Evolutionary conservation across 2,329 filamentous ascomycete species (phyloP).

Genomic region (Penicillium griseofulvum): DNA sequence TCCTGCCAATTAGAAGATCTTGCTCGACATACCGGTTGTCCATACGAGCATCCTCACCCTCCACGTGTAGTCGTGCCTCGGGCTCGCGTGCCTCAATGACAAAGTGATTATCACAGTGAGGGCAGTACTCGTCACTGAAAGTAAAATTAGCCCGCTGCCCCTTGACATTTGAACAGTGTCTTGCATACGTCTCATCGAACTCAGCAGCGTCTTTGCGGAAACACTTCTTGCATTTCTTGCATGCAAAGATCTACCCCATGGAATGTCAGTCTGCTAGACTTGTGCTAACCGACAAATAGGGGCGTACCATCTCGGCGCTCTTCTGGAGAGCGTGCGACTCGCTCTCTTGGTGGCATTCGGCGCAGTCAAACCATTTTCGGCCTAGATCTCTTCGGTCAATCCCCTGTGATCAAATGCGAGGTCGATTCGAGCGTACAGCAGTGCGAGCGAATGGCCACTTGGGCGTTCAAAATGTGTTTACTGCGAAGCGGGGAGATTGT

Average conservation of each 20-base stretch:
- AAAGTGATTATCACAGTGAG: slow-evolving; percentile 98
- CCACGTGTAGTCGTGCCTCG: slow-evolving; percentile 77
- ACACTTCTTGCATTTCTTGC: slow-evolving; percentile 98
- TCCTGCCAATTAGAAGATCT: background rate
- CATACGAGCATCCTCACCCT: slow-evolving; percentile 84
- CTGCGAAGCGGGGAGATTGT: slow-evolving; percentile 47
- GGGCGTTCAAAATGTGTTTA: slow-evolving; percentile 97
- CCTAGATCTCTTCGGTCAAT: slow-evolving; percentile 50
- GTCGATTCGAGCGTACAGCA: slow-evolving; percentile 66
- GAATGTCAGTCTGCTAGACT: slow-evolving; percentile 3
- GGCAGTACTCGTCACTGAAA: slow-evolving; percentile 88
- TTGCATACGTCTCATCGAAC: slow-evolving; percentile 72
- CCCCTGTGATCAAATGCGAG: background rate
- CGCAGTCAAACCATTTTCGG: slow-evolving; percentile 98
- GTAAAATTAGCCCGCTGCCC: background rate
- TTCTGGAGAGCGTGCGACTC: slow-evolving; percentile 75
- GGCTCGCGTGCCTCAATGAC: slow-evolving; percentile 85
- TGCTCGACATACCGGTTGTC: slow-evolving; percentile 60
- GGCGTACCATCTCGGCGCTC: slow-evolving; percentile 70
- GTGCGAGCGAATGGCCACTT: slow-evolving; percentile 90
- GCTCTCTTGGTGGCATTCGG: slow-evolving; percentile 83
- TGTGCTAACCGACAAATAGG: background rate
- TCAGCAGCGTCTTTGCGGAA: slow-evolving; percentile 91
- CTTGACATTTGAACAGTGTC: background rate
- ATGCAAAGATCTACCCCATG: slow-evolving; percentile 66